These are phyloP conservation scores for Crithidia acanthocephali DNA, from an alignment of 208 protist genomes.

Conservation along the genomic window DNA sequence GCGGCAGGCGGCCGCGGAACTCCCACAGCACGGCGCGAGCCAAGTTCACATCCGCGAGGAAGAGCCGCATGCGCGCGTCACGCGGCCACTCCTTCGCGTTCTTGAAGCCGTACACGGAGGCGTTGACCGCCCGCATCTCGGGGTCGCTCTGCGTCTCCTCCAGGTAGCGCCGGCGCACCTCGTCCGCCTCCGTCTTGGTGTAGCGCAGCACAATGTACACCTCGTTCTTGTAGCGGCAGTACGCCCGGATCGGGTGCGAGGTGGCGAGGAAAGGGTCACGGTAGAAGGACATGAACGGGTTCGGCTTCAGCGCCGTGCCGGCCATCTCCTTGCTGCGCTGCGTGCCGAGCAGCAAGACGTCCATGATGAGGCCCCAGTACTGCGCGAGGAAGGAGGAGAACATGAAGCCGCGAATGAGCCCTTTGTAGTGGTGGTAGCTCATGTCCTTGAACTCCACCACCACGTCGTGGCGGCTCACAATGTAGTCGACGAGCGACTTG, in stretches of 20 bases:
- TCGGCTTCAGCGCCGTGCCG: constrained; percentile 97
- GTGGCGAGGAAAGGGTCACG: constrained; percentile 95
- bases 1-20: constrained; percentile 98
- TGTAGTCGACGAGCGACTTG: constrained; percentile 99
- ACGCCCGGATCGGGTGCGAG: constrained; percentile 98
- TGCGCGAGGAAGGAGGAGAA: constrained; percentile 99
- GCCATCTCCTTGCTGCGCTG: constrained; percentile 98
- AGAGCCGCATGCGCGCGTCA: constrained; percentile 99
- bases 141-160: constrained; percentile 99
- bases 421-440: constrained; percentile 99
- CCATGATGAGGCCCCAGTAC: constrained; percentile 99
- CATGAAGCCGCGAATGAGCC: constrained; percentile 99
- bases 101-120: constrained; percentile 99
- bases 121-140: constrained; percentile 95
- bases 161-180: constrained; percentile 99
- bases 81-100: constrained; percentile 99
- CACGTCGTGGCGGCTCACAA: constrained; percentile 99
- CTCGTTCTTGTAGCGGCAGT: constrained; percentile 98
- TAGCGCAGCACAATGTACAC: constrained; percentile 99
- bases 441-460: constrained; percentile 99
- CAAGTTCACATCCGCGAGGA: constrained; percentile 99
- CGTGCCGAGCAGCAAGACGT: constrained; percentile 99
- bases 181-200: constrained; percentile 97
- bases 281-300: constrained; percentile 98
- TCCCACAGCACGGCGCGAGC: constrained; percentile 99